Percentiles rank a stretch among this genome's conserved stretches.
These are phyloP conservation scores for Aspergillus sp. DNA, from an alignment of 2,329 filamentous ascomycete species.

Conservation along the genomic window DNA sequence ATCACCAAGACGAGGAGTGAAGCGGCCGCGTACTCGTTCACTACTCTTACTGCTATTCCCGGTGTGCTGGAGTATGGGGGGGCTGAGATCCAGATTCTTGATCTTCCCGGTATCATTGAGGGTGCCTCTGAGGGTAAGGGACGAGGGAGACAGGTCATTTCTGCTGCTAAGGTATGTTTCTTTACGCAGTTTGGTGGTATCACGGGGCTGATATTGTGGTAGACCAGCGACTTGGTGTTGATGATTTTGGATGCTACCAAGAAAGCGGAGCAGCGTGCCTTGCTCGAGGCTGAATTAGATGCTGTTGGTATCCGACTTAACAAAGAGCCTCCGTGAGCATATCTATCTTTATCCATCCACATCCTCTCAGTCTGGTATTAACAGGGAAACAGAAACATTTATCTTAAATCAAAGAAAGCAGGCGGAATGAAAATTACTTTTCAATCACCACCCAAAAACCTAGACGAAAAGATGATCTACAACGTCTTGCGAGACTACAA, in stretches of 20 bases:
- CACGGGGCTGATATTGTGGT: conserved; percentile 1
- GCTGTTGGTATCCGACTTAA: conserved; percentile 94
- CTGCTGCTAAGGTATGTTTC: conserved; percentile 72
- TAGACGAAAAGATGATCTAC: conserved; percentile 98
- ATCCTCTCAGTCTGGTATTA: neutral
- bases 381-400: conserved; percentile 72
- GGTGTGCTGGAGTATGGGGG: conserved; percentile 97
- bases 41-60: conserved; percentile 93
- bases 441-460: conserved; percentile 77
- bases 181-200: neutral
- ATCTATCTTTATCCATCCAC: neutral
- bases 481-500: conserved; percentile 99
- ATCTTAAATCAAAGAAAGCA: conserved; percentile 91
- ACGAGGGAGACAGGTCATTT: conserved; percentile 92
- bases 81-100: conserved; percentile 95
- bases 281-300: conserved; percentile 90
- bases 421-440: conserved; percentile 99
- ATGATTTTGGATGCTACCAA: conserved; percentile 98
- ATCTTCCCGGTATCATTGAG: conserved; percentile 97
- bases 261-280: conserved; percentile 83
- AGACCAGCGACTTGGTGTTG: conserved; percentile 91
- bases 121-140: conserved; percentile 95
- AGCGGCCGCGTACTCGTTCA: conserved; percentile 95
- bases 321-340: conserved; percentile 77
- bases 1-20: conserved; percentile 98